Percentiles rank a stretch among this genome's conserved stretches.
Evolutionary conservation across 2,329 filamentous ascomycete species (phyloP).

Genomic region (Chaetomium olivaceum): DNA sequence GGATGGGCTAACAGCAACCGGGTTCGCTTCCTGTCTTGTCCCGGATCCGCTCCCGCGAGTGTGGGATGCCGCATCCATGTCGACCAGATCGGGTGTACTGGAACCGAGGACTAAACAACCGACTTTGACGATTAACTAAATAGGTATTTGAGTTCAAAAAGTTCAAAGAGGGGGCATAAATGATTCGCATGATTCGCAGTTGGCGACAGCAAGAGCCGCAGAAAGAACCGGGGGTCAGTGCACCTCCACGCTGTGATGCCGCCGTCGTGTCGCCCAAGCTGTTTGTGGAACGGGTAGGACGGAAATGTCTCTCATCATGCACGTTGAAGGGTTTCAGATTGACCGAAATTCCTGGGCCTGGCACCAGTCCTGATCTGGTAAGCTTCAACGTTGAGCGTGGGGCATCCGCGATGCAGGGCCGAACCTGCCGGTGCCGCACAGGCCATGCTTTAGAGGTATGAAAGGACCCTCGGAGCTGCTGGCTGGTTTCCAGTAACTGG

Average conservation of each 20-base stretch:
- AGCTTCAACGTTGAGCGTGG: slow-evolving; percentile 13
- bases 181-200: slow-evolving; percentile 19
- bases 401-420: slow-evolving; percentile 22
- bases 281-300: slow-evolving; percentile 9
- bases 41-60: slow-evolving; percentile 12
- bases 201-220: slow-evolving; percentile 1
- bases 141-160: too few species aligned
- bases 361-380: slow-evolving; percentile 13
- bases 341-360: slow-evolving; percentile 11
- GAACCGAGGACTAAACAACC: neutral
- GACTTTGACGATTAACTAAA: too few species aligned
- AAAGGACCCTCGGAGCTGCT: too few species aligned
- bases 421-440: slow-evolving; percentile 13
- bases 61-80: slow-evolving; percentile 15
- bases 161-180: slow-evolving; percentile 7
- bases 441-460: neutral
- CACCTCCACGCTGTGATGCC: neutral
- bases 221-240: slow-evolving; percentile 1
- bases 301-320: slow-evolving; percentile 3
- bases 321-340: slow-evolving; percentile 26
- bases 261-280: neutral
- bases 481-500: too few species aligned
- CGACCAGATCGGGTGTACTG: slow-evolving; percentile 13
- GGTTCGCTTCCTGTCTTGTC: slow-evolving; percentile 19
- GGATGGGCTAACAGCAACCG: slow-evolving; percentile 21